phyloP scores from a whole-genome alignment of 805 yeast genomes.

The Ogataea paradorogensis region DNA sequence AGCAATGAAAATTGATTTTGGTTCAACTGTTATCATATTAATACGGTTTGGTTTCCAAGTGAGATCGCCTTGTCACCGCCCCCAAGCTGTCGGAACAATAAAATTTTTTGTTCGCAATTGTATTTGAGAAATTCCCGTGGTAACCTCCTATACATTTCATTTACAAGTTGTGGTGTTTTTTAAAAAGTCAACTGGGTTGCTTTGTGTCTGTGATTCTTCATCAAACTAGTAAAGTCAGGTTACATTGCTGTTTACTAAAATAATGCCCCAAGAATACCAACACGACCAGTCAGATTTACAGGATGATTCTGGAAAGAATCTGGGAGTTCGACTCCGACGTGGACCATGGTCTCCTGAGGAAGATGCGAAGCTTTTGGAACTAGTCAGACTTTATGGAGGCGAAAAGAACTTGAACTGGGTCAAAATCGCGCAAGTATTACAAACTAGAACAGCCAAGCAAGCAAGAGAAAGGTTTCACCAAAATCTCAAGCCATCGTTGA shows the following conservation, averaged over 20 bases:
- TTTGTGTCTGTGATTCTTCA: not conserved
- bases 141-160: not conserved
- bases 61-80: not conserved
- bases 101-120: conserved; percentile 2
- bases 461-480: conserved; percentile 91
- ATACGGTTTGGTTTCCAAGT: too few relatives aligned
- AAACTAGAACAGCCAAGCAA: conserved; percentile 84
- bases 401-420: conserved; percentile 71
- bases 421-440: conserved; percentile 67
- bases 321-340: conserved; percentile 39
- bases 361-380: conserved; percentile 66
- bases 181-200: not conserved
- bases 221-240: not conserved
- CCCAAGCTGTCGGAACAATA: conserved; percentile 1
- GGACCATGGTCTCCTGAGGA: conserved; percentile 94
- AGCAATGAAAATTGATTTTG: too few relatives aligned
- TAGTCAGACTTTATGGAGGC: conserved; percentile 71
- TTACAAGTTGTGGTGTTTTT: not conserved
- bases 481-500: conserved; percentile 80
- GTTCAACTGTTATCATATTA: too few relatives aligned
- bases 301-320: conserved; percentile 2
- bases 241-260: not conserved
- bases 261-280: conserved; percentile 1
- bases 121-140: not conserved
- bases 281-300: not conserved